These are phyloP conservation scores for Clonostachys rosea DNA, from an alignment of 2,329 filamentous ascomycete genomes.

Conservation along the genomic window DNA sequence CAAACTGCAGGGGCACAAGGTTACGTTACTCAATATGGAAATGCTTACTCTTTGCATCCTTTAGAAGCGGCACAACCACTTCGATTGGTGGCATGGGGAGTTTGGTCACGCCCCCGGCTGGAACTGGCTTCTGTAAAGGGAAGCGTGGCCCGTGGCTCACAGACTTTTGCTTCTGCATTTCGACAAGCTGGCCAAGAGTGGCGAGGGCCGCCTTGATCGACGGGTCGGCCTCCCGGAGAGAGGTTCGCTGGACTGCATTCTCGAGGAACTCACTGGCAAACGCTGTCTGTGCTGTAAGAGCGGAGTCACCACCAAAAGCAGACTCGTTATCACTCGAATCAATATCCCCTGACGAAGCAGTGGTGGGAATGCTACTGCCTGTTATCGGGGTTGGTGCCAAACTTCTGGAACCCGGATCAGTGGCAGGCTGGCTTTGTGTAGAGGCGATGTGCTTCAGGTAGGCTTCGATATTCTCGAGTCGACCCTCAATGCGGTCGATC, in stretches of 20 bases:
- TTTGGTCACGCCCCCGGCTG: constrained; percentile 40
- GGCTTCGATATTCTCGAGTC: constrained; percentile 37
- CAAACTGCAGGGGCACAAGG: no score
- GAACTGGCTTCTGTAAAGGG: constrained; percentile 36
- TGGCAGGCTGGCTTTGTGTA: constrained; percentile 1
- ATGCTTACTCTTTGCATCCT: constrained; percentile 38
- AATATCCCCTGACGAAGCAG: constrained; percentile 20
- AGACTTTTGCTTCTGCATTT: constrained; percentile 38
- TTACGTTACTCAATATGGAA: neutral
- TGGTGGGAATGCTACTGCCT: constrained; percentile 9
- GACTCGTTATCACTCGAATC: constrained; percentile 34
- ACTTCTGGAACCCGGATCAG: constrained; percentile 5
- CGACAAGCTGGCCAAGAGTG: constrained; percentile 46
- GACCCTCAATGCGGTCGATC: constrained; percentile 41
- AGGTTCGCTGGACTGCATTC: constrained; percentile 42
- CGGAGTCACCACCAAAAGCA: constrained; percentile 41
- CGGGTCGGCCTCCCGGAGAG: constrained; percentile 37
- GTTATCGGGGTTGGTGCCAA: constrained; percentile 17
- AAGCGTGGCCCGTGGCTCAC: constrained; percentile 38
- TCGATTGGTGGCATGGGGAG: constrained; percentile 50
- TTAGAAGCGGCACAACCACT: constrained; percentile 41
- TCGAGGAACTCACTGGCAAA: constrained; percentile 52
- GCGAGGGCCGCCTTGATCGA: constrained; percentile 48
- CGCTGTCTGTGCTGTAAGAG: constrained; percentile 43
- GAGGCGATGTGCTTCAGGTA: constrained; percentile 31